Percentiles rank a stretch among this genome's conserved stretches.
Evolutionary conservation across 345 rosid species (phyloP).

Genomic region (Heritiera fomes): DNA sequence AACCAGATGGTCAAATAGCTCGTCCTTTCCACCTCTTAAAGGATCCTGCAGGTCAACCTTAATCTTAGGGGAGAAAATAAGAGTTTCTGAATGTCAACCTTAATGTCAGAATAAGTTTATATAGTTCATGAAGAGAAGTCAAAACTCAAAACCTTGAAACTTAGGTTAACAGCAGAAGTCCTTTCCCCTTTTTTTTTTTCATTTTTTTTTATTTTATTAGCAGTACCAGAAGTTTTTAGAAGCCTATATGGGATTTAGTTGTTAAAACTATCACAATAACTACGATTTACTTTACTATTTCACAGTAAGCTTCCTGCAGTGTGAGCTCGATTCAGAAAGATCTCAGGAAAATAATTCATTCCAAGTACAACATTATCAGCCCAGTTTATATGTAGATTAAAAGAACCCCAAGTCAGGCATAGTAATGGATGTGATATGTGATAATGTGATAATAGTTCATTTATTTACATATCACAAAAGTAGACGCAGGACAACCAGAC

Average conservation of each 20-base stretch:
- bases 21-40: conserved; percentile 88
- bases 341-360: neutral
- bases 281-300: neutral
- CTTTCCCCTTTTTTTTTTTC: too few relatives aligned
- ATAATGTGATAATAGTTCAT: neutral
- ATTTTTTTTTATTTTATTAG: too few relatives aligned
- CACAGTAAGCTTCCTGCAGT: neutral
- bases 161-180: neutral
- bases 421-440: neutral
- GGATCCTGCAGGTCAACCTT: conserved; percentile 63
- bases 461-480: neutral
- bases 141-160: too few relatives aligned
- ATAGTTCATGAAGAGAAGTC: too few relatives aligned
- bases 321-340: conserved; percentile 4
- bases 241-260: too few relatives aligned
- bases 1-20: conserved; percentile 69
- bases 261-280: neutral
- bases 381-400: neutral
- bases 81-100: neutral
- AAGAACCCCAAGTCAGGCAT: conserved; percentile 1
- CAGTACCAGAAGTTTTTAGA: too few relatives aligned
- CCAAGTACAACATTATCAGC: too few relatives aligned
- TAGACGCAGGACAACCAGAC: neutral
- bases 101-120: too few relatives aligned
- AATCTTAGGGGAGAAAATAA: neutral